These are phyloP conservation scores for Alternaria consortialis DNA, from an alignment of 2,329 filamentous ascomycete genomes.

Conservation along the genomic window DNA sequence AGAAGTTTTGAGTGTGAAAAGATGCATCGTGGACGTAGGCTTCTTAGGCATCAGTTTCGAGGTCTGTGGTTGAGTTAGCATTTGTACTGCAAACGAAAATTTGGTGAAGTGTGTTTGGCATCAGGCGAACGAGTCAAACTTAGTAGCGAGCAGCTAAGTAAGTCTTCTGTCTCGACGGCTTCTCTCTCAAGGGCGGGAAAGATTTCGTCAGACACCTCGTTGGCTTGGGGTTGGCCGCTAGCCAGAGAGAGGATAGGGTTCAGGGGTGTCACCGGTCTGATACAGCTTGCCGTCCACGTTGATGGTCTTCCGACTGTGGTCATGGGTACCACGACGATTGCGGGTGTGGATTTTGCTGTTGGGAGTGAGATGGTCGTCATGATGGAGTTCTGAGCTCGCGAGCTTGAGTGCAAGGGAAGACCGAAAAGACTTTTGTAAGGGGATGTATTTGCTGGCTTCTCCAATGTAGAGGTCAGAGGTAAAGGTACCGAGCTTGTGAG, in stretches of 20 bases:
- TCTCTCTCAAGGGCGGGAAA: background rate
- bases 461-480: background rate
- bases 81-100: background rate
- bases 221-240: background rate
- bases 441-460: background rate
- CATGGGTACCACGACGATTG: background rate
- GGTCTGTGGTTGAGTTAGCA: background rate
- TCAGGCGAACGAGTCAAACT: too few species aligned
- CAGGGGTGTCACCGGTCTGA: background rate
- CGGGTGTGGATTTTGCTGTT: background rate
- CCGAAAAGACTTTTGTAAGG: background rate
- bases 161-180: too few species aligned
- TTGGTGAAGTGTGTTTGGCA: too few species aligned
- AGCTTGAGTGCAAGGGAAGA: background rate
- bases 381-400: background rate
- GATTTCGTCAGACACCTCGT: background rate
- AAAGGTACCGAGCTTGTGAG: background rate
- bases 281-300: background rate
- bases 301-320: background rate
- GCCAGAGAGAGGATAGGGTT: background rate
- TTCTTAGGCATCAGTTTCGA: background rate
- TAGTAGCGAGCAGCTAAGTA: too few species aligned
- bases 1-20: background rate
- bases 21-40: background rate
- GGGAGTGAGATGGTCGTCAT: background rate